Evolutionary conservation across 2,329 filamentous ascomycete species (phyloP), one percentile per base, ranked within the genome.

Genomic region (Clonostachys rhizophaga): DNA sequence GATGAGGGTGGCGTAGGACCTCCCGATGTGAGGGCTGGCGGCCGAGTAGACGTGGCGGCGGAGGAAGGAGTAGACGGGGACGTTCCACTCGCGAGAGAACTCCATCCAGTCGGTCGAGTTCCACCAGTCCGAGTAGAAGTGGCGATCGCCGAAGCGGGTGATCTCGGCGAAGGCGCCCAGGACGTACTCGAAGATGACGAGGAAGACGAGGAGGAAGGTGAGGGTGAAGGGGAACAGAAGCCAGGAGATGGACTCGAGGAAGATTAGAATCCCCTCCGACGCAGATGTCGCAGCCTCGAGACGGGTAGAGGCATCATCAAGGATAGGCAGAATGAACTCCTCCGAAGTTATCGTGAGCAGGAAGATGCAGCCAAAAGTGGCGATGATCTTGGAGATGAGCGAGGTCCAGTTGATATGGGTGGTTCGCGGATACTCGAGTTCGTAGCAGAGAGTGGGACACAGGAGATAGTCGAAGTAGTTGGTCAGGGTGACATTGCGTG

Each of bases 161-260:
- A 97, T 88, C 66, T 99, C 94, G 13, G 91, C 94, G 59, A 95
- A 96, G 43, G 91, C 91, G 49, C 92, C 94, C 34, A 97, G 81
- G 11, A 96, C 80, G 66, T 97, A 99, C 66, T 99, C 94, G 66
- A 97, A 99, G 58, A 97, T 97, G 65, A 96, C 91, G 49, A 99
- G 83, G 72, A 99, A 99, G 47, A 97, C 91, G 43, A 97, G 83
- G 5, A 97, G 74, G 64, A 97, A 95, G 5, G 86, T 95, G 51
- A 97, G 78, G 89, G 96, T 96, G 67, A 97, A 99, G 4, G 94
- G 94, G 68, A 96, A 97, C 18, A 99, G 79, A 16, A 99, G 81
- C 75, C 89, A 84, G 48, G 87, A 92, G 61, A 96, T 91, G 13
- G 88, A 91, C 73, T 97, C 94, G 30, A 88, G 83, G 20, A 99